phyloP scores from a whole-genome alignment of 2,329 filamentous ascomycete genomes.

The Tricladium varicosporioides region DNA sequence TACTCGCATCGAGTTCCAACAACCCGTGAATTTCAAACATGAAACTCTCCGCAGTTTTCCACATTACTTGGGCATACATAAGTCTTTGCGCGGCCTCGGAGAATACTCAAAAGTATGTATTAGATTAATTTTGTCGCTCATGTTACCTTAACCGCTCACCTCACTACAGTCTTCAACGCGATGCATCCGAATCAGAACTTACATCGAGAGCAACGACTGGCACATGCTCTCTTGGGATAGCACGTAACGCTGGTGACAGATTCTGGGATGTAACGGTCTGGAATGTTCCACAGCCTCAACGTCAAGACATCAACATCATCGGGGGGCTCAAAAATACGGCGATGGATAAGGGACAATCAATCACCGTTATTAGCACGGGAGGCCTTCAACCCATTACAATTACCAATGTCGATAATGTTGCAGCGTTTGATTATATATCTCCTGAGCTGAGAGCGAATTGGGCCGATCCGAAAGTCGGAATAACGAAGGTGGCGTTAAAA shows the following conservation, averaged over 20 bases:
- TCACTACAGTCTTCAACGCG: not conserved
- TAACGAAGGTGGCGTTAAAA: constrained; percentile 15
- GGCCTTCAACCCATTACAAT: constrained; percentile 10
- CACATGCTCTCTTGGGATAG: constrained; percentile 18
- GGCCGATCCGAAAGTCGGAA: constrained; percentile 6
- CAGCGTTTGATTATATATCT: constrained; percentile 13
- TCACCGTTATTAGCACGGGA: constrained; percentile 8
- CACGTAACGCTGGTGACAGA: constrained; percentile 6
- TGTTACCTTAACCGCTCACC: not conserved
- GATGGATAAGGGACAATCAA: constrained; percentile 19
- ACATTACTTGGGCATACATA: not conserved
- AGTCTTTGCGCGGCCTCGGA: not conserved
- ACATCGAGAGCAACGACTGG: not conserved
- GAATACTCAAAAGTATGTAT: not conserved
- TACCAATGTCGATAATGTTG: constrained; percentile 22
- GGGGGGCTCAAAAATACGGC: constrained; percentile 4
- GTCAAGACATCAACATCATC: constrained; percentile 18
- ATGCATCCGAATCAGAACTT: not conserved
- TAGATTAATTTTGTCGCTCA: not conserved
- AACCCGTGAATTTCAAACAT: not conserved
- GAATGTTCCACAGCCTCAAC: constrained; percentile 13
- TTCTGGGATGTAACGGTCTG: constrained; percentile 19
- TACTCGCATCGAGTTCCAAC: not conserved
- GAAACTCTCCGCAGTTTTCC: not conserved
- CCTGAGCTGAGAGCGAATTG: constrained; percentile 11